These are phyloP conservation scores for Mucor velutinosus DNA, from an alignment of 371 early-diverging fungal genomes.

Conservation along the genomic window DNA sequence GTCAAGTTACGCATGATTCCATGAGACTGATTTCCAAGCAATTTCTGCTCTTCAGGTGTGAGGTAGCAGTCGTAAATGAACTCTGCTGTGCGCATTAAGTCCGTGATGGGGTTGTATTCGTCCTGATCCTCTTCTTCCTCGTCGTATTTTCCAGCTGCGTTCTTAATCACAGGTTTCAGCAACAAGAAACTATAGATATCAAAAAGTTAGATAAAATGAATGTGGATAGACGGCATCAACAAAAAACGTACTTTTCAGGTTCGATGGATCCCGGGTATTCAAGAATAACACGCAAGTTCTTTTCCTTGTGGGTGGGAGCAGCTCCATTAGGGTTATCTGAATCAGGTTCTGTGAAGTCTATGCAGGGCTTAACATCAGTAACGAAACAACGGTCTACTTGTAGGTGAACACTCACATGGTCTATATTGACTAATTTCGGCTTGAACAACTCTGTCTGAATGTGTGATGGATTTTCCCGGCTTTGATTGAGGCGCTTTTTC, in stretches of 20 bases:
- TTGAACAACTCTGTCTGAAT: constrained; percentile 55
- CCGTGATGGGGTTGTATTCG: constrained; percentile 83
- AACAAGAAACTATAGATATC: constrained; percentile 30
- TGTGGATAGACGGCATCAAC: not conserved
- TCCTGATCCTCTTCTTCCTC: constrained; percentile 61
- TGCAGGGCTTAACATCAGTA: not conserved
- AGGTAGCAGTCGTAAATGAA: constrained; percentile 70
- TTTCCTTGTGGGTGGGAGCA: constrained; percentile 4
- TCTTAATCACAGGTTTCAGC: constrained; percentile 41
- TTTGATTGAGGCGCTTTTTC: constrained; percentile 9
- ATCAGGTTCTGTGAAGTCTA: constrained; percentile 26
- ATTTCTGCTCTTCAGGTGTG: constrained; percentile 43
- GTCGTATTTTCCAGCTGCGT: constrained; percentile 22
- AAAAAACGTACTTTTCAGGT: constrained; percentile 25
- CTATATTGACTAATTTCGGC: constrained; percentile 46
- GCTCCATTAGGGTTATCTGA: constrained; percentile 16
- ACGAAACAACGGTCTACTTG: not conserved
- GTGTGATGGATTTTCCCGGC: constrained; percentile 36
- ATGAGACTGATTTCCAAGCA: constrained; percentile 65
- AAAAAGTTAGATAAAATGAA: not conserved
- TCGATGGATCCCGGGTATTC: constrained; percentile 32
- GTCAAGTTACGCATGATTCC: constrained; percentile 81
- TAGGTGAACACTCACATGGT: constrained; percentile 39
- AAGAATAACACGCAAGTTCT: constrained; percentile 18
- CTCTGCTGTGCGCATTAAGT: constrained; percentile 70